Evolutionary conservation across 495 filamentous ascomycete species (phyloP).

Genomic region (Penicillium bovifimosum): DNA sequence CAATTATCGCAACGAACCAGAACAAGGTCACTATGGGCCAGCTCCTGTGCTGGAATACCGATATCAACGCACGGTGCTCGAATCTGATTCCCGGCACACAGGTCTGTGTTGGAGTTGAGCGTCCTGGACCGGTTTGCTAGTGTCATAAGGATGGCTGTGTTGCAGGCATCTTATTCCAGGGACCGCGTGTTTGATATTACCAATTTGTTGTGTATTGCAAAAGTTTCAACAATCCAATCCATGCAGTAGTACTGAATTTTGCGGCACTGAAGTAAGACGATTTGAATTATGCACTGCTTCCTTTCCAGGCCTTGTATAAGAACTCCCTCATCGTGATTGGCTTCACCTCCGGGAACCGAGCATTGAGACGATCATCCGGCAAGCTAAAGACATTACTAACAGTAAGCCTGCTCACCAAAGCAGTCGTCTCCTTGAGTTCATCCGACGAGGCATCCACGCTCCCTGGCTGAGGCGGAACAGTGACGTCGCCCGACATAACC

Average conservation of each 20-base stretch:
- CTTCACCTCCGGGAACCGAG: conserved; percentile 23
- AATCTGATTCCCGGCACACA: conserved; percentile 24
- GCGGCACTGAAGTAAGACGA: too few species aligned
- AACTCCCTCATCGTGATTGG: conserved; percentile 28
- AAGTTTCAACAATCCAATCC: background rate
- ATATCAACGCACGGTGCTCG: conserved; percentile 23
- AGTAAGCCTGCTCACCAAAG: conserved; percentile 30
- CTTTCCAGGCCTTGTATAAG: conserved; percentile 22
- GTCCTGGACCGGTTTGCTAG: conserved; percentile 12
- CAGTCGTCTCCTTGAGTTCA: conserved; percentile 28
- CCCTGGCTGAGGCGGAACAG: conserved; percentile 37
- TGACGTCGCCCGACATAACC: conserved; percentile 39
- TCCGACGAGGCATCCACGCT: conserved; percentile 17
- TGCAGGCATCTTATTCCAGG: background rate
- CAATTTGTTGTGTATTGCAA: background rate
- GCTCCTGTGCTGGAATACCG: conserved; percentile 25
- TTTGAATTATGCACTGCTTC: background rate
- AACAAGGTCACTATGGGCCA: conserved; percentile 21
- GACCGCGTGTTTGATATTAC: background rate
- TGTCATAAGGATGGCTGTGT: background rate
- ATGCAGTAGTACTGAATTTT: background rate
- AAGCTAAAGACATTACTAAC: conserved; percentile 30
- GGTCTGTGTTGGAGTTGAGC: conserved; percentile 17
- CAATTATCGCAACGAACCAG: conserved; percentile 13
- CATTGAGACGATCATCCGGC: conserved; percentile 24